A percentile compares a stretch with the other conserved stretches of the same genome.
Conservation (phyloP, 305 asterid genomes). For the Rubia balearica region DNA sequence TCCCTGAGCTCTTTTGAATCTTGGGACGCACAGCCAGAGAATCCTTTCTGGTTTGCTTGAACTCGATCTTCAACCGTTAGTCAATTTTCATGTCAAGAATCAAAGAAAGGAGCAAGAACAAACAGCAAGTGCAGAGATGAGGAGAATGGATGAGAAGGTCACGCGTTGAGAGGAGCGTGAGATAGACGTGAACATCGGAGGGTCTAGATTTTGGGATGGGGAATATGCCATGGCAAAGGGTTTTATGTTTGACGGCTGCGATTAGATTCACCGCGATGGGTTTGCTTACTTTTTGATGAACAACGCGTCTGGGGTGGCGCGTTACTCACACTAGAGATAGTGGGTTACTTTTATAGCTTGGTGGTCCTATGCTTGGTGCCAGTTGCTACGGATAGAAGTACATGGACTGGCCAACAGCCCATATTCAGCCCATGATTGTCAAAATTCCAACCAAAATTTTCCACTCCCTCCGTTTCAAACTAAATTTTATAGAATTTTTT, state of each 20-base stretch:
- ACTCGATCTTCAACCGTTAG: not conserved
- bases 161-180: conserved; percentile 20
- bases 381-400: not conserved
- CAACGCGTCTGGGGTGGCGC: conserved; percentile 22
- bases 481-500: no score
- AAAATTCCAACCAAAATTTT: not conserved
- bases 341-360: not conserved
- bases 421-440: not conserved
- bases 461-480: no score
- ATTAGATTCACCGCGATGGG: conserved; percentile 1
- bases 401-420: conserved; percentile 15
- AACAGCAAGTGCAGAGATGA: conserved; percentile 16
- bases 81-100: conserved; percentile 11
- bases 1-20: not conserved
- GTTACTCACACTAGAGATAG: not conserved
- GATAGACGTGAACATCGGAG: not conserved
- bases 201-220: not conserved
- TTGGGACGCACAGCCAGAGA: conserved; percentile 1
- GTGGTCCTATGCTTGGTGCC: conserved; percentile 12
- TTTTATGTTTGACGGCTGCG: conserved; percentile 14
- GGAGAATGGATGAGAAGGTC: conserved; percentile 4
- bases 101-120: conserved; percentile 15
- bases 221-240: not conserved
- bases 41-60: not conserved
- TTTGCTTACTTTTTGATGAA: not conserved